phyloP scores from a whole-genome alignment of 78 protist species.

The Bigelowiella natans region DNA sequence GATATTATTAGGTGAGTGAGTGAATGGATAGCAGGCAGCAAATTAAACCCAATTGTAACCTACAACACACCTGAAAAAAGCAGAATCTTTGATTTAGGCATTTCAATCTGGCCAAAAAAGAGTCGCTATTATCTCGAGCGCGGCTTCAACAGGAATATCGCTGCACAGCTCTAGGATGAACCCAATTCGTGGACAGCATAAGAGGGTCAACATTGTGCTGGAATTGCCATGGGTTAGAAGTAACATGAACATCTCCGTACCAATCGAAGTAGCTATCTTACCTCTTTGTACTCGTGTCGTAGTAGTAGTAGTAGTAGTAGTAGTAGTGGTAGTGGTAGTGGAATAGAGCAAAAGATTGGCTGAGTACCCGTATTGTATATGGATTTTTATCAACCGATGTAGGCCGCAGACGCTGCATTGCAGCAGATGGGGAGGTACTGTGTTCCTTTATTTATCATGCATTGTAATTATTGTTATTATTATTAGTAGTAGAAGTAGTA shows the following conservation, averaged over 20 bases:
- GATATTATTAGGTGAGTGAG: too few relatives aligned
- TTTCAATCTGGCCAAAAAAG: neutral
- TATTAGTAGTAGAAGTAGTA: too few relatives aligned
- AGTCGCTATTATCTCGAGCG: slow-evolving; percentile 18
- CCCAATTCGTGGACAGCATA: neutral
- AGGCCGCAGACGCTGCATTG: neutral
- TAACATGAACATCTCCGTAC: neutral
- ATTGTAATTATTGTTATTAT: too few relatives aligned
- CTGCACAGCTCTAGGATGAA: neutral
- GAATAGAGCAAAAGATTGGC: too few relatives aligned
- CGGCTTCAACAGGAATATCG: slow-evolving; percentile 22
- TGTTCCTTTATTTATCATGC: too few relatives aligned
- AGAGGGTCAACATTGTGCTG: slow-evolving; percentile 4
- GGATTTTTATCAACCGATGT: neutral
- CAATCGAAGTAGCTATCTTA: neutral
- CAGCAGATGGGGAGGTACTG: slow-evolving; percentile 25
- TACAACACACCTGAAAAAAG: too few relatives aligned
- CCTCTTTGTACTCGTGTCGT: too few relatives aligned
- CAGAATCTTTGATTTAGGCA: too few relatives aligned
- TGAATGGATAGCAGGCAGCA: too few relatives aligned
- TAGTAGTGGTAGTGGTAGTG: too few relatives aligned
- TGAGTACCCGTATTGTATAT: neutral
- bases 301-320: too few relatives aligned
- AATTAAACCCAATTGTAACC: too few relatives aligned
- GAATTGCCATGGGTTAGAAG: slow-evolving; percentile 36